These are phyloP conservation scores for Hypoxylon sp. DNA, from an alignment of 2,329 filamentous ascomycete species.

Conservation along the genomic window DNA sequence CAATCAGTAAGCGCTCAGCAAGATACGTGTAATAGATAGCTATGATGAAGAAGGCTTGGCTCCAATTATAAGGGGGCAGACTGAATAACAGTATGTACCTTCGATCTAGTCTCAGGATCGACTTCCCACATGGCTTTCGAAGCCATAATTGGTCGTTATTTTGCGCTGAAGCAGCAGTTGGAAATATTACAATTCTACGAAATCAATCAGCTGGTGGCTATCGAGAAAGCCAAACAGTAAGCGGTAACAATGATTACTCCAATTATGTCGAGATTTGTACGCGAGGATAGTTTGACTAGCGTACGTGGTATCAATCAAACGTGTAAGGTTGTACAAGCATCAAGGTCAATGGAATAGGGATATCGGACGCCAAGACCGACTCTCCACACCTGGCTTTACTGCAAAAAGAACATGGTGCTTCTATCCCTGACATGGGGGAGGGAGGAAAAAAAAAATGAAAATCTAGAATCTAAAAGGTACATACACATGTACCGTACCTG, in stretches of 20 bases:
- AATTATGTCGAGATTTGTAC: slow-evolving; percentile 15
- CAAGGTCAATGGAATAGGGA: slow-evolving; percentile 33
- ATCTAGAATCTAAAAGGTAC: slow-evolving; percentile 3
- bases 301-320: slow-evolving; percentile 37
- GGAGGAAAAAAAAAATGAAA: slow-evolving; percentile 7
- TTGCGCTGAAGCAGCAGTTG: slow-evolving; percentile 29
- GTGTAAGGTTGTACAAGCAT: slow-evolving; percentile 21
- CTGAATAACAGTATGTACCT: slow-evolving; percentile 69
- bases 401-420: slow-evolving; percentile 6
- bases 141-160: slow-evolving; percentile 62
- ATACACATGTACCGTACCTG: not conserved
- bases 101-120: slow-evolving; percentile 95
- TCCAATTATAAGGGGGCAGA: slow-evolving; percentile 2
- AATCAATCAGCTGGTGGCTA: not conserved
- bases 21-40: slow-evolving; percentile 12
- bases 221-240: not conserved
- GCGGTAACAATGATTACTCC: not conserved
- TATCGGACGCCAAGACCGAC: slow-evolving; percentile 38
- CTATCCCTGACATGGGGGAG: slow-evolving; percentile 5
- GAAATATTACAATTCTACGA: slow-evolving; percentile 11
- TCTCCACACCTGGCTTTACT: slow-evolving; percentile 28
- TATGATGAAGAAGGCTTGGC: slow-evolving; percentile 6
- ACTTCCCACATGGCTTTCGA: slow-evolving; percentile 97
- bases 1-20: slow-evolving; percentile 35
- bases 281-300: slow-evolving; percentile 16